Percentiles rank a stretch among this genome's conserved stretches.
Evolutionary conservation across 108 stramenopile genomes (phyloP).

Genomic region (Discostella stelligeroides): DNA sequence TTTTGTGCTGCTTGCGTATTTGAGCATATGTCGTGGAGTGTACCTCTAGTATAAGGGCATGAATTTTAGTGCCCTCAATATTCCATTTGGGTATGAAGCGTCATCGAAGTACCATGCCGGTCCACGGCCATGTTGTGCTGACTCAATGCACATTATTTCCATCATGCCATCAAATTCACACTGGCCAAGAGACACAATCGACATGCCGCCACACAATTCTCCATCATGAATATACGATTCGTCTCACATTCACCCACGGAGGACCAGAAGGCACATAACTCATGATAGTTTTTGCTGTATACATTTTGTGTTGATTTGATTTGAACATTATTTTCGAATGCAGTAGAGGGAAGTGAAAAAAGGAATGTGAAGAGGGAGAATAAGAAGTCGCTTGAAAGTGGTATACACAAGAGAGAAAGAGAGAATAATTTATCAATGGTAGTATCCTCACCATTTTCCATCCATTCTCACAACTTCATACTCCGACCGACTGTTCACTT

Average conservation of each 20-base stretch:
- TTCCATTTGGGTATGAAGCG: no score
- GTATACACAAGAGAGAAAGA: no score
- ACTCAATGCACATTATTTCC: not conserved
- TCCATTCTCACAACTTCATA: constrained; percentile 61
- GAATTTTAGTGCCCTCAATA: no score
- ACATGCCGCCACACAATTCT: constrained; percentile 79
- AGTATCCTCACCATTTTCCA: constrained; percentile 55
- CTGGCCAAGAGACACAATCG: constrained; percentile 71
- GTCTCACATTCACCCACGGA: constrained; percentile 76
- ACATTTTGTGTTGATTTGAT: no score
- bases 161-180: constrained; percentile 35
- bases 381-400: not conserved
- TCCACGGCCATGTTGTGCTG: no score
- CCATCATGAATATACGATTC: constrained; percentile 74
- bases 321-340: not conserved
- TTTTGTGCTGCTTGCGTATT: no score
- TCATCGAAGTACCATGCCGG: no score
- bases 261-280: constrained; percentile 78
- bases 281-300: constrained; percentile 60
- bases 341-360: not conserved
- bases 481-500: constrained; percentile 66
- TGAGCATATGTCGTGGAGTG: no score
- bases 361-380: not conserved
- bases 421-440: no score
- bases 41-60: no score